Base-by-base conservation (phyloP, 2,329 filamentous ascomycete genomes). In the Cercospora sesami region DNA sequence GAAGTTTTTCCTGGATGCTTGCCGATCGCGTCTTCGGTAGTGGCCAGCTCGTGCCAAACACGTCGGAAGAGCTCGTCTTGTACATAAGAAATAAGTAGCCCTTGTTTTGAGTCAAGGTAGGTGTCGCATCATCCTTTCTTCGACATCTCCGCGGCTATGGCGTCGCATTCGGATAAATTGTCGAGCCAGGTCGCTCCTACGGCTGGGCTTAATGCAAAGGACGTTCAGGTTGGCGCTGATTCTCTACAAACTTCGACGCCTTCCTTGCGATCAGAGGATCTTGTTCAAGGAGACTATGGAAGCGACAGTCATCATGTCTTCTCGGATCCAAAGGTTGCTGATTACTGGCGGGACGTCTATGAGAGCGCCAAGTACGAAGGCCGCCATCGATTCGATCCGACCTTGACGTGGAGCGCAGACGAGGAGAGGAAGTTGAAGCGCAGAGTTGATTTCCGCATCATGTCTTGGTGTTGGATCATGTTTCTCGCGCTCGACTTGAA, bases 281-380 rank as follows among this genome's bases (percentile, higher is more conserved):
- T 69, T 18, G 67, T 72, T 3, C 65, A 64, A n/a, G 67, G 67
- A 14, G 69, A 71, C 26, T 69, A 72, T 58, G 69, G 67, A 5
- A 65, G 60, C 21, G 70, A 70, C 53, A 23, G 63, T 8, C 64
- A 70, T 23, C 72, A 74, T 64, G 69, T 68, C 2, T 88, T 88
- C 71, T 78, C 81, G 0, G 84, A 87, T 60, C 82, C 84, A 2
- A 79, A 80, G 3, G 78, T 85, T 2, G 85, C 85, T 1, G 82
- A 84, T n/a, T 81, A 85, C 72, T 88, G 85, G 82, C 79, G 80
- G 2, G 78, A 78, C 4, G 74, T 87, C 4, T 88, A 88, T 68
- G 85, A 88, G 69, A 82, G 83, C 6, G 84, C 85, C 1, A 69
- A 79, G 77, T 81, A 87, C 73, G 83, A 85, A 74, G 82, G 83